Conservation (phyloP, 75 land plant species). For the Selaginella tamariscina region DNA sequence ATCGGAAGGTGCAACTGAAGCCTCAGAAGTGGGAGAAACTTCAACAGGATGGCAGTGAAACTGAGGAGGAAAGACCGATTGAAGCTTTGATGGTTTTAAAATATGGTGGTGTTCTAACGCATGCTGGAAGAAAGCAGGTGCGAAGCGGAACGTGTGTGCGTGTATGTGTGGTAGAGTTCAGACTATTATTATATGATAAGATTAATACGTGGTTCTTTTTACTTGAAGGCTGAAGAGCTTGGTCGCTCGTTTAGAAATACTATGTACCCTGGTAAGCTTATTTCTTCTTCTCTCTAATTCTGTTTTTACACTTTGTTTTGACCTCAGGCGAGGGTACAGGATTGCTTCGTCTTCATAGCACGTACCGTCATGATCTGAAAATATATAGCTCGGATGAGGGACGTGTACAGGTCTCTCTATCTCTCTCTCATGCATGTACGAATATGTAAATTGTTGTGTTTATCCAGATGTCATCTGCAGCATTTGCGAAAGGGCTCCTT, state of each 20-base stretch:
- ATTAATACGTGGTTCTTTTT: background rate
- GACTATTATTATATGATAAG: no score
- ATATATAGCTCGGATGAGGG: constrained; percentile 99
- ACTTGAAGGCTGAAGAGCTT: constrained; percentile 84
- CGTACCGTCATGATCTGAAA: constrained; percentile 95
- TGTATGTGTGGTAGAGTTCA: no score
- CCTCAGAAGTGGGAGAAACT: constrained; percentile 90
- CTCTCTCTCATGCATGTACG: background rate
- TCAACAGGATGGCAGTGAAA: constrained; percentile 61
- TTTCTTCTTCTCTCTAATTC: constrained; percentile 1
- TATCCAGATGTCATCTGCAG: constrained; percentile 98
- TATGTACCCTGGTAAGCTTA: constrained; percentile 88
- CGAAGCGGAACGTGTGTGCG: no score
- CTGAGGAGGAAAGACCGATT: constrained; percentile 81
- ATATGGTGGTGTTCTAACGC: constrained; percentile 98
- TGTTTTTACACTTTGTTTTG: background rate
- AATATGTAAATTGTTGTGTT: background rate
- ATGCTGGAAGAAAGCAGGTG: constrained; percentile 99
- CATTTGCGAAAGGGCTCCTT: constrained; percentile 98
- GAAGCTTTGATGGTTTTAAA: constrained; percentile 98
- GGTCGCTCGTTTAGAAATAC: constrained; percentile 88
- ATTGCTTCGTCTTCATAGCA: constrained; percentile 93
- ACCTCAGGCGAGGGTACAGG: constrained; percentile 92
- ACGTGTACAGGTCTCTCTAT: constrained; percentile 66
- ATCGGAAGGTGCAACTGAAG: constrained; percentile 93